Base-by-base conservation (phyloP, 805 yeast genomes). In the Yarrowia hollandica region DNA sequence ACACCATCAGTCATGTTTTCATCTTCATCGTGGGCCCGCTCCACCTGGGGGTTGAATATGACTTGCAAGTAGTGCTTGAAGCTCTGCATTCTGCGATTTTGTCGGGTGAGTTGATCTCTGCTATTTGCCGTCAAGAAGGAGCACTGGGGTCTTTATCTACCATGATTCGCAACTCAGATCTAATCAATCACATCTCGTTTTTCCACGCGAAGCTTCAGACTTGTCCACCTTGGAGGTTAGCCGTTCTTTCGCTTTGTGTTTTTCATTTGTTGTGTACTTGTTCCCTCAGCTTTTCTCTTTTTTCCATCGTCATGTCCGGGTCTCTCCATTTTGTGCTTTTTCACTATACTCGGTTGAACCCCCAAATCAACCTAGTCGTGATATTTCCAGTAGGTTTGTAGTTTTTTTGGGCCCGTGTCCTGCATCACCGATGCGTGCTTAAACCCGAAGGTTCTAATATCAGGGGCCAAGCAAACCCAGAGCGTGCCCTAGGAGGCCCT, bases 341-440 rank as follows among this genome's bases (percentile, higher is more conserved):
- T n/a, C n/a, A n/a, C n/a, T 10, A 38, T 22, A 23, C 30, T 6
- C 28, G 44, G 18, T 22, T 8, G 21, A 14, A 3, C 10, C 12
- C n/a, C 34, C 34, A n/a, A 31, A 31, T 16, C 11, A 9, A 11
- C 14, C 16, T 5, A 16, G n/a, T n/a, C n/a, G n/a, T n/a, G n/a
- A n/a, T 16, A 25, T 41, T 41, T 41, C 48, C 48, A 41, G 33
- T 41, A 41, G 48, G 48, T 16, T 41, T 41, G 33, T 41, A 26
- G 30, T 41, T 23, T 41, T 41, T 41, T 5, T 41, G 15, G 11
- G 8, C 9, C 4, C 14, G 14, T 5, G 33, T 16, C 31, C 33
- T 41, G 48, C 48, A 41, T 18, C 30, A 3, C 4, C n/a, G 28
- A 22, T n/a, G 44, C 44, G 30, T 14, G 12, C 44, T 23, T 38